Evolutionary conservation across 73 alveolate species (phyloP), one percentile per base, ranked within the genome.

Genomic region (Paramecium octaurelia): DNA sequence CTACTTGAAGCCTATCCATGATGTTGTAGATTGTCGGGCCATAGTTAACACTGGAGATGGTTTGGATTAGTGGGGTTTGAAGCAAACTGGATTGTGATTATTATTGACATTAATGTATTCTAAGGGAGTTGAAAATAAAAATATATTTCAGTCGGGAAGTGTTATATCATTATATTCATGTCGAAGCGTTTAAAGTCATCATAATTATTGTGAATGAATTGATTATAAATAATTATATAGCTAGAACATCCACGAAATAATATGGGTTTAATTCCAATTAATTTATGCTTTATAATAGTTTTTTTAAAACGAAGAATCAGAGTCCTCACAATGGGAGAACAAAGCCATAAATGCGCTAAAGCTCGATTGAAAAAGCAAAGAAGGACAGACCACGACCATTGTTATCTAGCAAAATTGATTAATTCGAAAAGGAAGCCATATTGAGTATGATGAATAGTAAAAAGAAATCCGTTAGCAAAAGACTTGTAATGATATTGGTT

Each of bases 111-210:
- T 3, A 14, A 50, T 50, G 27, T 50, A 50, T 50, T 50, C 10
- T 50, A 50, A 50, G 4, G 27, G 14, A 16, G 6, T 54, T n/a
- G 18, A 54, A 54, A 54, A n/a, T n/a, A 54, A 54, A 18, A 54
- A 54, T 54, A 64, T 23, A 64, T 14, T 64, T 64, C 84, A 64
- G 84, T 31, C 84, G 84, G 84, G 84, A 64, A 64, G 44, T 64
- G 84, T 64, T 31, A 64, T 64, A 64, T 64, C 84, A 64, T 34
- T 31, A 64, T 64, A 64, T 3, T 64, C 84, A 64, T 64, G 84
- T 64, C 84, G 84, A 64, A 64, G 84, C 84, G 84, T 64, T 64
- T 64, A 64, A 64, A 64, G 84, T 64, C 84, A 64, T 64, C 84
- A 64, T 64, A 18, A 54, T 64, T 64, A 27, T 64, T 34, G 44